Evolutionary conservation across 371 early-diverging fungal species (phyloP).

Genomic region (Dinochytrium kinnereticum): DNA sequence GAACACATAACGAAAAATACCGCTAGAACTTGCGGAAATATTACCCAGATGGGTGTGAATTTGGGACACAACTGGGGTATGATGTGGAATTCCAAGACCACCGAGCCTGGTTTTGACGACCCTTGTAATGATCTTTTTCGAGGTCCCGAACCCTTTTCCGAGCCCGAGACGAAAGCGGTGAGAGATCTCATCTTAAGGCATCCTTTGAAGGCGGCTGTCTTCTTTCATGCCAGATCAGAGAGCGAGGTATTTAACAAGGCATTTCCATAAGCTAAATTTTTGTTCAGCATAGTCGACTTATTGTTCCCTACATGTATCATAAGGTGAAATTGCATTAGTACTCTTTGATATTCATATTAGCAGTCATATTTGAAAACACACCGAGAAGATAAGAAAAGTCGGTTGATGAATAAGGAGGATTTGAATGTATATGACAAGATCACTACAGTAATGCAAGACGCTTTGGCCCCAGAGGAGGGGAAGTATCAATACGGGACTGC

Average conservation of each 20-base stretch:
- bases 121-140: conserved; percentile 42
- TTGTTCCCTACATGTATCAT: conserved; percentile 49
- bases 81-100: conserved; percentile 32
- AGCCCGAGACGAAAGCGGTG: conserved; percentile 44
- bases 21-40: conserved; percentile 11
- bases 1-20: conserved; percentile 26
- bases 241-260: not conserved
- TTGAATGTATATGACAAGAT: conserved; percentile 29
- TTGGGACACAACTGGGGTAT: conserved; percentile 45
- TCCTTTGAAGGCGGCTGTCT: conserved; percentile 35
- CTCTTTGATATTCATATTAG: too few species aligned
- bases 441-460: conserved; percentile 22
- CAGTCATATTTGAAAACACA: conserved; percentile 27
- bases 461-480: not conserved
- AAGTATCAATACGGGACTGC: conserved; percentile 38
- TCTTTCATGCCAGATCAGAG: conserved; percentile 34
- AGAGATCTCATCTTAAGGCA: conserved; percentile 28
- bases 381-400: conserved; percentile 17
- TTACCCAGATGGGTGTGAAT: conserved; percentile 41
- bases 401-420: conserved; percentile 37
- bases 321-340: too few species aligned
- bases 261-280: not conserved
- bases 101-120: conserved; percentile 21
- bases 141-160: conserved; percentile 43
- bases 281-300: conserved; percentile 24